Base-by-base conservation (phyloP, 2,329 filamentous ascomycete genomes). In the Aspergillus uvarum region DNA sequence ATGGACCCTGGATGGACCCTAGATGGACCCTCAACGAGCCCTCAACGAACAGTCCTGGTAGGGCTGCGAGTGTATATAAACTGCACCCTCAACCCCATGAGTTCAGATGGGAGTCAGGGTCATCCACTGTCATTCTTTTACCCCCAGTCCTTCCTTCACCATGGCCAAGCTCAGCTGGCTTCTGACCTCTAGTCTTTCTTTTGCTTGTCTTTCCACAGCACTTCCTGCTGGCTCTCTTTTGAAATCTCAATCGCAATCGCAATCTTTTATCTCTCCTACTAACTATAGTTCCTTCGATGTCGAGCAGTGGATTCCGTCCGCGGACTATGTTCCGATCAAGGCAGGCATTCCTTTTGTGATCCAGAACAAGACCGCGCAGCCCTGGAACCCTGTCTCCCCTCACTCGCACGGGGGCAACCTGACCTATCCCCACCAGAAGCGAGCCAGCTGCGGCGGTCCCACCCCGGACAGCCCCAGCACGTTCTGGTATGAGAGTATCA, bases 401-500 rank as follows among this genome's bases (percentile, higher is more conserved):
- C 61, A 12, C 44, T 59, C 19, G 59, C 61, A 31, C 61, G 68
- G 35, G 21, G 51, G 21, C 38, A 51, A 8, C 16, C 59, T 26
- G 26, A 35, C 32, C 11, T 16, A 35, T 29, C 7, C 26, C 32
- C 32, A 35, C 32, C 32, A 35, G 32, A 35, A 35, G 32, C 32
- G 32, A 26, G 21, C 44, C 54, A 42, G 29, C 38, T 8, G 24
- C 51, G 12, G 22, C 26, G 10, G 65, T 47, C n/a, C 57, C 16
- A 42, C 57, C 29, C 51, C 58, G 16, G 49, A 35, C 5, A 24
- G 58, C 14, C 54, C 65, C 2, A 58, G 65, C 3, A 61, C 61
- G 2, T 70, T 68, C 53, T 71, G 71, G 71, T 72, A 72, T 51
- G 70, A 71, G 32, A 59, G 62, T n/a, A 69, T 72, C 47, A 61